phyloP scores from a whole-genome alignment of 352 stramenopile species.

The Pelagophyceae sp. region DNA sequence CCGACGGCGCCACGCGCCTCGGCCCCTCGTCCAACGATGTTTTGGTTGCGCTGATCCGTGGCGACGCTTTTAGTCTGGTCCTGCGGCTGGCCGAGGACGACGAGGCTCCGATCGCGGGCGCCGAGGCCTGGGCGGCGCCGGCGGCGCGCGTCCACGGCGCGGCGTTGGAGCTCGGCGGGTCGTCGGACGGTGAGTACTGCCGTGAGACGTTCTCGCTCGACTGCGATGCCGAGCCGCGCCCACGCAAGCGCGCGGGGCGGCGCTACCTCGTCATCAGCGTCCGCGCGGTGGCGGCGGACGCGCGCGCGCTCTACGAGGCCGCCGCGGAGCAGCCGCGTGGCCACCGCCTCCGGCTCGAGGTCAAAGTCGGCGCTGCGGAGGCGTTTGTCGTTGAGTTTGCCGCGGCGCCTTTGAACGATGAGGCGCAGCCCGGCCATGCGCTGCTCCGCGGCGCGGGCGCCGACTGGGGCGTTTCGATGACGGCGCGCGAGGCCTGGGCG shows the following conservation, averaged over 20 bases:
- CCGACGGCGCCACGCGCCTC: neutral
- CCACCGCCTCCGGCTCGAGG: neutral
- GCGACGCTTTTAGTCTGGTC: neutral
- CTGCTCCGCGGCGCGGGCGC: neutral
- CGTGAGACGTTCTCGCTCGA: neutral
- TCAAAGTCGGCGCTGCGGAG: neutral
- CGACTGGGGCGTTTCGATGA: neutral
- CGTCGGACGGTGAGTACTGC: too few relatives aligned
- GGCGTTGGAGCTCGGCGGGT: too few relatives aligned
- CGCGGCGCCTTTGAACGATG: neutral
- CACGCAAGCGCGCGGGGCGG: neutral
- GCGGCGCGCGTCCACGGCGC: too few relatives aligned
- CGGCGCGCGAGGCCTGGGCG: neutral
- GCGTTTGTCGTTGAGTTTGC: neutral
- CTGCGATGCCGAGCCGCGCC: neutral
- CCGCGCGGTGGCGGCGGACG: too few relatives aligned
- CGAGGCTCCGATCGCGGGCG: too few relatives aligned
- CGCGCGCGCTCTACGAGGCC: neutral
- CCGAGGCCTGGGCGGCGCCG: too few relatives aligned
- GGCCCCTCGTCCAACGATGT: too few relatives aligned
- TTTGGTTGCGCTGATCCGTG: too few relatives aligned
- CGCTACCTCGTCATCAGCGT: too few relatives aligned
- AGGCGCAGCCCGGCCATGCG: neutral
- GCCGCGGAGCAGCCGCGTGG: neutral
- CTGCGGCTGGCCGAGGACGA: neutral